Evolutionary conservation across 805 yeast genomes (phyloP).

Genomic region (Torulaspora indica): DNA sequence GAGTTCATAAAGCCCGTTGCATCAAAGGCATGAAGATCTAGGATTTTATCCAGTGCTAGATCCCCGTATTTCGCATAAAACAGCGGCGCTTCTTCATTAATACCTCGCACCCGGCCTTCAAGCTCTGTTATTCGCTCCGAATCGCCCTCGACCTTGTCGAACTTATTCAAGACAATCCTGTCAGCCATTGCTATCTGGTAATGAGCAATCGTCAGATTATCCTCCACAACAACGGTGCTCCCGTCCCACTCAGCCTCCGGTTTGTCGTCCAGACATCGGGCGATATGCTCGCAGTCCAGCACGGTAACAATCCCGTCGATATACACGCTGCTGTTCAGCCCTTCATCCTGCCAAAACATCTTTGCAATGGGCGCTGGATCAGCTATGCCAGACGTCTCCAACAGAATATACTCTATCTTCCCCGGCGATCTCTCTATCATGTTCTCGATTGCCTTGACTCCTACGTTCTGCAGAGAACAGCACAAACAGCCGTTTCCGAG

Average conservation of each 20-base stretch:
- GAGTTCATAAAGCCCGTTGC: constrained; percentile 22
- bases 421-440: constrained; percentile 67
- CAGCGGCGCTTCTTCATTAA: constrained; percentile 68
- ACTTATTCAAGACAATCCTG: constrained; percentile 70
- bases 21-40: constrained; percentile 79
- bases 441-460: constrained; percentile 90
- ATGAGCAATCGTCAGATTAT: constrained; percentile 70
- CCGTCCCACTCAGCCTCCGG: constrained; percentile 59
- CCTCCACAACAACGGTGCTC: constrained; percentile 38
- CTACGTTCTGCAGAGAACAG: constrained; percentile 92
- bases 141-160: constrained; percentile 47
- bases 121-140: constrained; percentile 33
- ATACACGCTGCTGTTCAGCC: constrained; percentile 73
- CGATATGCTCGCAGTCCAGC: constrained; percentile 66
- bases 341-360: constrained; percentile 97
- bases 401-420: constrained; percentile 79
- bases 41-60: constrained; percentile 54
- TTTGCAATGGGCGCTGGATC: constrained; percentile 96
- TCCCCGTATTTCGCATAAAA: constrained; percentile 70
- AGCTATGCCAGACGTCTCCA: constrained; percentile 95
- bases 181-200: constrained; percentile 90
- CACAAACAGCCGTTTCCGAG: constrained; percentile 95
- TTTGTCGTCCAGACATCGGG: constrained; percentile 59
- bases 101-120: constrained; percentile 36
- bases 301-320: constrained; percentile 92